Percentiles rank a stretch among this genome's conserved stretches.
phyloP scores from a whole-genome alignment of 2,329 filamentous ascomycete genomes.

The Colletotrichum liriopes region DNA sequence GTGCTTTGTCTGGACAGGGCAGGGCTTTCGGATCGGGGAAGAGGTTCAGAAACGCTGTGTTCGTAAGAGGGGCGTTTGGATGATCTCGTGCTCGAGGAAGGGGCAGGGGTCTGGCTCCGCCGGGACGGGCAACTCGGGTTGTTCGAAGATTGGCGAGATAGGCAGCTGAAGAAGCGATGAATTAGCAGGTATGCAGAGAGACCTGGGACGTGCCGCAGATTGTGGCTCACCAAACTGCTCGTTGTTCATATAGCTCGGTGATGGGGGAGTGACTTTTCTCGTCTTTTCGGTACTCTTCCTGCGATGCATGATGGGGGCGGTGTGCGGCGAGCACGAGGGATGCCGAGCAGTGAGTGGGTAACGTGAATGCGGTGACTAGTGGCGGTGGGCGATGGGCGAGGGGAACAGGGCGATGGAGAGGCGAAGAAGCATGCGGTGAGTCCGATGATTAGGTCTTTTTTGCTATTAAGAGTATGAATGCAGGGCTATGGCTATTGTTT shows the following conservation, averaged over 20 bases:
- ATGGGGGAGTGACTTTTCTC: conserved; percentile 73
- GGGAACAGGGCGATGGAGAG: not conserved
- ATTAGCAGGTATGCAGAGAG: conserved; percentile 19
- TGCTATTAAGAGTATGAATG: conserved; percentile 27
- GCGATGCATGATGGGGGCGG: conserved; percentile 29
- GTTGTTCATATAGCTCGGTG: conserved; percentile 76
- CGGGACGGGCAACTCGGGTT: conserved; percentile 77
- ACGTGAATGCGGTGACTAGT: conserved; percentile 4
- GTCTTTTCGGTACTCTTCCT: conserved; percentile 55
- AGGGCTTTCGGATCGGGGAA: conserved; percentile 30
- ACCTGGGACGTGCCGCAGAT: conserved; percentile 22
- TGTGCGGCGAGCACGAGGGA: not conserved
- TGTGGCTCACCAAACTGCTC: conserved; percentile 74
- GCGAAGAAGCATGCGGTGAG: conserved; percentile 25
- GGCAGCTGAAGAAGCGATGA: conserved; percentile 25
- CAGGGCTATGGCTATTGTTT: conserved; percentile 19
- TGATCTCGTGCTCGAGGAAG: conserved; percentile 54
- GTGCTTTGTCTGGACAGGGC: conserved; percentile 35
- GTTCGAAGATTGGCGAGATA: conserved; percentile 74
- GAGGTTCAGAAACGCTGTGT: conserved; percentile 46
- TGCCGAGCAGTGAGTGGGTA: not conserved
- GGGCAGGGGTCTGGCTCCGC: conserved; percentile 77
- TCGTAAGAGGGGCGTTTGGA: conserved; percentile 53
- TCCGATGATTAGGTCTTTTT: conserved; percentile 6
- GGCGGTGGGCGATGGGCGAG: not conserved